Evolutionary conservation across 2,329 filamentous ascomycete genomes (phyloP), one percentile per base, ranked within the genome.

Genomic region (Nemania abortiva): DNA sequence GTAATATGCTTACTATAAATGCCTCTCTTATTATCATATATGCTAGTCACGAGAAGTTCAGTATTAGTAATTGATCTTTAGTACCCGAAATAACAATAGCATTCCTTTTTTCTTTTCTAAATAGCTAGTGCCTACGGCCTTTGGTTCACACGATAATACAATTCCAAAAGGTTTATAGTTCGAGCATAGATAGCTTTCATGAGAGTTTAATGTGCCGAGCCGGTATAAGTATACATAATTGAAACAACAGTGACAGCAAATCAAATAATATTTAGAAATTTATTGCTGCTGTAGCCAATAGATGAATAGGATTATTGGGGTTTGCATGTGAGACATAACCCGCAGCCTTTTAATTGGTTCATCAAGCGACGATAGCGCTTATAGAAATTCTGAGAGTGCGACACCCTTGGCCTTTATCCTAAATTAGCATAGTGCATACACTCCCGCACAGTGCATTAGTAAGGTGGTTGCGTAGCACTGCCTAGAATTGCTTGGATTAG

Each of bases 291-390:
- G n/a, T 47, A 37, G 24, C 49, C 27, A 54, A 20, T 54, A 39
- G 31, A 20, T 45, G 37, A 42, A n/a, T n/a, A n/a, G n/a, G n/a
- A 45, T 24, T 50, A 47, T 53, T 59, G 49, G 63, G 54, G 54
- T 52, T 50, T 49, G 31, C 47, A 65, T 27, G 53, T 47, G 39
- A 60, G 34, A 70, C 67, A 56, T 42, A 54, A 18, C n/a, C 13
- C n/a, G 53, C 3, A 1, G 27, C 11, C 2, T 29, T 56, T 37
- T 63, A 10, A 70, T 70, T 70, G 64, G 70, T 10, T 5, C 7
- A 49, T 60, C 63, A 70, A 72, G 70, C 69, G 66, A 70, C 6
- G 27, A 55, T 47, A 31, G 69, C 69, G 66, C 66, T 62, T 66
- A 27, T 58, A 15, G 34, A 58, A 54, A 52, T 54, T 39, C 37